Evolutionary conservation across 345 rosid species (phyloP), one percentile per base, ranked within the genome.

Genomic region (Gossypium anomalum): DNA sequence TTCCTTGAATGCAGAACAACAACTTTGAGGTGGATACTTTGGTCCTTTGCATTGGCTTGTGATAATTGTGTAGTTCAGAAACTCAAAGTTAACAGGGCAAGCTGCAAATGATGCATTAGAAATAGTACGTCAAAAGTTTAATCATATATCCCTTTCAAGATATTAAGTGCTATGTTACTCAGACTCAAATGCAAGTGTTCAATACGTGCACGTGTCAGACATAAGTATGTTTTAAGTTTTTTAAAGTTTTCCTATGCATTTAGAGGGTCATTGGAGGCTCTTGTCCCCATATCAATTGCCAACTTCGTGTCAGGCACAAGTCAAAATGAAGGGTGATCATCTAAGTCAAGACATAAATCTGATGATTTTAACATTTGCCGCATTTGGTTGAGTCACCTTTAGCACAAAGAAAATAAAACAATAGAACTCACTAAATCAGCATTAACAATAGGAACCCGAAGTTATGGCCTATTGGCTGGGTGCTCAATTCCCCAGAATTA

Each of bases 31-130:
- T 56, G 90, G 87, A 79, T 70, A 91, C 44, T 73, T 69, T 10
- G 93, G 92, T 34, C 90, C 92, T 81, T 82, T 87, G 83, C 92
- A 89, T 57, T 44, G 34, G 80, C 78, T 83, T 23, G 83, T 85
- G 77, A 90, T 80, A 76, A 82, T 11, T 0, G 84, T 84, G 81
- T 91, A 89, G 81, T 91, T 79, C 80, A 79, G 52, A 66, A 87
- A 91, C 87, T 90, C 91, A 4, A 89, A 87, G 82, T 81, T 87
- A 74, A 87, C 87, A 0, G 89, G 76, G 79, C 97, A 91, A 55
- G 78, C 97, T 87, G 87, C 44, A 58, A 23, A 58, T 51, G 2
- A 20, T 56, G 20, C 22, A 20, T 48, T 0, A 56, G 60, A 20
- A 56, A 56, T 20, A 20, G 58, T n/a, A 53, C 8, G 58, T n/a